Evolutionary conservation across 2,329 filamentous ascomycete species (phyloP), one percentile per base, ranked within the genome.

Genomic region (Fusarium beomiforme): DNA sequence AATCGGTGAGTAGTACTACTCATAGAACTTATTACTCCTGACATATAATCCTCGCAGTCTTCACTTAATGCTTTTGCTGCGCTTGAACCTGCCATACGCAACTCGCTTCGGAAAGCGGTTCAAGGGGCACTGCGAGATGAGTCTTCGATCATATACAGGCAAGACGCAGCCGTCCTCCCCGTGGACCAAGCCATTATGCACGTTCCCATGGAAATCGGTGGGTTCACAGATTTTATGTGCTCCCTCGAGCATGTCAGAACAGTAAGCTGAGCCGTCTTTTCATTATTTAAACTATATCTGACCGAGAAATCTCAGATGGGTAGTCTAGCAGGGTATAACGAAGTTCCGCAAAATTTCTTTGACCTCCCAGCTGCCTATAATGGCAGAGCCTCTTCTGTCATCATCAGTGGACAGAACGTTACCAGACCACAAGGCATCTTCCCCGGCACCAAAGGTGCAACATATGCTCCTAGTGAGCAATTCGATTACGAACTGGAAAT

Each of bases 281-380:
- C 7, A 24, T 7, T 9, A 13, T 12, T 3, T 6, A 3, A 16
- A 9, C 2, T 1, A 6, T 0, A 4, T 12, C 33, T 36, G 33
- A 51, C 49, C 4, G 0, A n/a, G 1, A 21, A 1, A 21, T 29
- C 1, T n/a, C 13, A 53, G 49, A 53, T 53, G 49, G 49, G 49
- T 10, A 2, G 8, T 1, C 24, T 53, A 23, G 23, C 34, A 5
- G 49, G 49, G 16, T 39, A 29, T 8, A 53, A 3, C 16, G 33
- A 53, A 6, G 24, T 53, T 8, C 36, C 26, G 19, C 36, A 43
- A 6, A 42, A 43, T 16, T 54, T 29, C 36, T 42, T 54, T 23
- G 34, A 54, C 10, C 10, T 43, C 13, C 51, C 51, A 4, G 24
- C 16, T 0, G 51, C 8, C 31, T 54, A 54, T 24, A 54, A 54